phyloP scores from a whole-genome alignment of 2,329 filamentous ascomycete genomes.

The Sporothrix pseudoabietina region DNA sequence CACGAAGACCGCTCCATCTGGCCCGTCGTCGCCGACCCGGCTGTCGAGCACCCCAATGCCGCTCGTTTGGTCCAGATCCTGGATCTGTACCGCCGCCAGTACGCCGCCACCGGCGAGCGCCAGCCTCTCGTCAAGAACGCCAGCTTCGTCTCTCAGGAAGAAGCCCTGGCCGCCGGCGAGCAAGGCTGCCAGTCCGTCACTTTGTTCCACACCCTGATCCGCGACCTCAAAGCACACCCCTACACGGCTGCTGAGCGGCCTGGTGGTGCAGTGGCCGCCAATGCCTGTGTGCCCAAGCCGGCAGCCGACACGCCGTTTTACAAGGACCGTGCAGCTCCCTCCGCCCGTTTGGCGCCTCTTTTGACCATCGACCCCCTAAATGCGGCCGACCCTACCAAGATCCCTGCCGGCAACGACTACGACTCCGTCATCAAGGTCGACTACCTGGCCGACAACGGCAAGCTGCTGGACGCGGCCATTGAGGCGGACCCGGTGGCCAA shows the following conservation, averaged over 20 bases:
- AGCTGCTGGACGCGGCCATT: slow-evolving; percentile 48
- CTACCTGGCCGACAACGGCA: slow-evolving; percentile 51
- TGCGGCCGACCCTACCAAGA: slow-evolving; percentile 35
- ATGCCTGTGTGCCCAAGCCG: slow-evolving; percentile 45
- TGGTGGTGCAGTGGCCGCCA: slow-evolving; percentile 33
- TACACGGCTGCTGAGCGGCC: slow-evolving; percentile 46
- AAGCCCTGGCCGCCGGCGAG: slow-evolving; percentile 51
- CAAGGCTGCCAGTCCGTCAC: slow-evolving; percentile 52
- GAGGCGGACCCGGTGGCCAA: slow-evolving; percentile 44
- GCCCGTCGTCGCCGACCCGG: slow-evolving; percentile 52
- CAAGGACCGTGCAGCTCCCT: slow-evolving; percentile 40
- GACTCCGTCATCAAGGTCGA: slow-evolving; percentile 44
- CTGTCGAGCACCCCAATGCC: slow-evolving; percentile 51
- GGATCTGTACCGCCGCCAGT: slow-evolving; percentile 50
- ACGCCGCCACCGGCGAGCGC: slow-evolving; percentile 50
- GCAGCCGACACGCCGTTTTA: slow-evolving; percentile 42
- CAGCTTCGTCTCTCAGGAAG: slow-evolving; percentile 48
- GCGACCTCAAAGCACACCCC: slow-evolving; percentile 41
- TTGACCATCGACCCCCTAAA: slow-evolving; percentile 46
- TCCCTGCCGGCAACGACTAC: slow-evolving; percentile 34
- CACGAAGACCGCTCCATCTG: slow-evolving; percentile 49
- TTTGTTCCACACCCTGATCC: slow-evolving; percentile 46
- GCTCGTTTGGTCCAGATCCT: slow-evolving; percentile 52
- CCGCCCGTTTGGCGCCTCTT: slow-evolving; percentile 44
- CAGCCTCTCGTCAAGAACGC: slow-evolving; percentile 54